These are phyloP conservation scores for Seminavis robusta DNA, from an alignment of 108 stramenopile species.

Conservation along the genomic window DNA sequence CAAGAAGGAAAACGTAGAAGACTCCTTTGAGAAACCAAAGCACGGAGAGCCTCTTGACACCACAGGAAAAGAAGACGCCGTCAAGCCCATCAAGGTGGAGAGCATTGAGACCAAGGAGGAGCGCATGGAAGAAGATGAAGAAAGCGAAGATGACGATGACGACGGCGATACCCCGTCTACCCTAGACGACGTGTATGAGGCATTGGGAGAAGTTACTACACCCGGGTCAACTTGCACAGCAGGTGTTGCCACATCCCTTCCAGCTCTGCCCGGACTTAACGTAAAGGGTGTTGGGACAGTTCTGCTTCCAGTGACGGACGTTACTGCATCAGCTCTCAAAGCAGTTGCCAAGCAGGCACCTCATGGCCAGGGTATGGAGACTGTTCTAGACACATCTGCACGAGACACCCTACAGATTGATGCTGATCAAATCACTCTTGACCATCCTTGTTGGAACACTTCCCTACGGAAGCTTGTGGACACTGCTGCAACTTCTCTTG, in stretches of 20 bases:
- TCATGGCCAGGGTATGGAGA: slow-evolving; percentile 23
- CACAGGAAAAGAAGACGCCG: no score
- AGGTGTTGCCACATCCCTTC: slow-evolving; percentile 2
- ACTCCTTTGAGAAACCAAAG: no score
- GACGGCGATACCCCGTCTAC: background rate
- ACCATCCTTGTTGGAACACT: slow-evolving; percentile 20
- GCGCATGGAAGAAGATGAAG: background rate
- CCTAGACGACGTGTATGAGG: slow-evolving; percentile 6
- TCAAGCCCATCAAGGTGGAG: no score
- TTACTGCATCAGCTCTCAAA: slow-evolving; percentile 7
- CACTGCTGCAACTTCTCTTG: background rate
- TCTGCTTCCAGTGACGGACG: slow-evolving; percentile 12
- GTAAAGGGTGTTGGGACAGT: slow-evolving; percentile 27
- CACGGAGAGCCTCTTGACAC: no score
- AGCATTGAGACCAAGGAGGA: background rate
- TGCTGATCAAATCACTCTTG: slow-evolving; percentile 13
- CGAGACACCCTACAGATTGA: slow-evolving; percentile 23
- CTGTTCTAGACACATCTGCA: slow-evolving; percentile 22
- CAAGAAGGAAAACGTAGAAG: no score
- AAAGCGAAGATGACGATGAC: background rate
- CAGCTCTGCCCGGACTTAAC: slow-evolving; percentile 20
- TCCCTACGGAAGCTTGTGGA: no score
- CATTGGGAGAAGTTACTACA: background rate
- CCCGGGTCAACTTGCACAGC: slow-evolving; percentile 6
- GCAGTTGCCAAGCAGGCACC: slow-evolving; percentile 25